Base-by-base conservation (phyloP, 495 filamentous ascomycete species). In the Trichoderma erinaceum region DNA sequence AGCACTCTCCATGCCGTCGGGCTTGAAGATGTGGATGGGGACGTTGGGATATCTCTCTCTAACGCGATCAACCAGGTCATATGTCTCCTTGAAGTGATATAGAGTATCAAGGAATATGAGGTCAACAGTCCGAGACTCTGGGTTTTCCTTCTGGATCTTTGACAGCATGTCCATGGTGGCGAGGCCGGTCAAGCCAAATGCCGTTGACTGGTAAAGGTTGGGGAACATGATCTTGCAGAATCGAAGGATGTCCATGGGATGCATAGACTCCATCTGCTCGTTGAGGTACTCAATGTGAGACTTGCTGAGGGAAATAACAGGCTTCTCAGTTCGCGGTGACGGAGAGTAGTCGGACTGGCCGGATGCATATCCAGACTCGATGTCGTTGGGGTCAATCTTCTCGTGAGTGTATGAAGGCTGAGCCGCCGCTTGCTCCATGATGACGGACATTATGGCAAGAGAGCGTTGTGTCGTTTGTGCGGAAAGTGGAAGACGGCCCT, bases 51-150 rank as follows among this genome's bases (percentile, higher is more conserved):
- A 99, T 50, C 84, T 82, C 66, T 82, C 82, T 73, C 86, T 86
- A 68, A 97, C 88, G 52, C 87, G 86, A 73, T 94, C 88, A 56
- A 98, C 88, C 5, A 99, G 86, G 65, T 86, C 83, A 41, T 91
- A 84, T 18, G 96, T 99, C 80, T 99, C 94, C 64, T 87, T 74
- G 79, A 99, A 99, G 81, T 99, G 95, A 80, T 97, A 89, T 12
- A 97, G 86, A 29, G 95, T 99, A 80, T 99, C 93, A 71, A 98
- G 89, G 85, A 98, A 99, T 80, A 99, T 91, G 65, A 96, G 86
- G 74, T 97, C 92, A 70, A 97, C 87, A n/a, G 78, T 72, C 52
- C 82, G 77, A 64, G 86, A 82, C 52, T 83, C 79, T 13, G 88
- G 84, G 10, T 85, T 84, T 66, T 90, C 88, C 35, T 86, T 79